phyloP scores from a whole-genome alignment of 2,329 filamentous ascomycete species.

The Mycosphaerella sp. region DNA sequence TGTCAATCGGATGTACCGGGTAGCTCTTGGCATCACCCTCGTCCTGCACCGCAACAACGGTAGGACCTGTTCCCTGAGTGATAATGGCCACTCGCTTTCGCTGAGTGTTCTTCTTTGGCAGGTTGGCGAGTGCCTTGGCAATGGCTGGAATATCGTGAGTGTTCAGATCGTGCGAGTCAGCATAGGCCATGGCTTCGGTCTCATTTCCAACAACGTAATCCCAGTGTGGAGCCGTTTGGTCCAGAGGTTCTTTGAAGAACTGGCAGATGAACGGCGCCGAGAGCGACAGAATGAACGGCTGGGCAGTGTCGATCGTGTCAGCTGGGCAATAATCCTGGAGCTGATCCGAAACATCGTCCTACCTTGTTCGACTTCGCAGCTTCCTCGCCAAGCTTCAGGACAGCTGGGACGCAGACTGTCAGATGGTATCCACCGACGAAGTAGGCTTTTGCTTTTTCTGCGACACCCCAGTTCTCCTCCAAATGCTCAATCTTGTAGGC shows the following conservation, averaged over 20 bases:
- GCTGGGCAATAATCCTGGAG: slow-evolving; percentile 11
- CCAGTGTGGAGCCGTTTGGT: slow-evolving; percentile 81
- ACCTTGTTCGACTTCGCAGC: slow-evolving; percentile 84
- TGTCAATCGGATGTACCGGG: slow-evolving; percentile 71
- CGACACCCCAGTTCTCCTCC: slow-evolving; percentile 89
- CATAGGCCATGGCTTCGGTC: slow-evolving; percentile 84
- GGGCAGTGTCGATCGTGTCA: slow-evolving; percentile 7
- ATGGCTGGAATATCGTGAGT: slow-evolving; percentile 77
- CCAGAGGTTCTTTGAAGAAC: slow-evolving; percentile 96
- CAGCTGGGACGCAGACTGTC: slow-evolving; percentile 88
- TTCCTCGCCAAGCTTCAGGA: slow-evolving; percentile 83
- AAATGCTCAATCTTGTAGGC: slow-evolving; percentile 93
- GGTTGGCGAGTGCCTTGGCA: slow-evolving; percentile 73
- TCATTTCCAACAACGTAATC: slow-evolving; percentile 97
- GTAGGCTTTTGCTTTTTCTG: slow-evolving; percentile 79
- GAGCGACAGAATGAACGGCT: slow-evolving; percentile 78
- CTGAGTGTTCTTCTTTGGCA: slow-evolving; percentile 86
- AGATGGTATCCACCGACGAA: slow-evolving; percentile 97
- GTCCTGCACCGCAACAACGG: slow-evolving; percentile 65
- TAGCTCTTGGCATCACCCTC: slow-evolving; percentile 62
- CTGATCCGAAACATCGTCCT: slow-evolving; percentile 16
- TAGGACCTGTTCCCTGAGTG: slow-evolving; percentile 90
- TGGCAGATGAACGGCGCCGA: slow-evolving; percentile 93
- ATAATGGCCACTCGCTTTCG: slow-evolving; percentile 81
- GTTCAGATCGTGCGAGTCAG: slow-evolving; percentile 67